phyloP scores from a whole-genome alignment of 345 rosid genomes.

The Camelina laxa region DNA sequence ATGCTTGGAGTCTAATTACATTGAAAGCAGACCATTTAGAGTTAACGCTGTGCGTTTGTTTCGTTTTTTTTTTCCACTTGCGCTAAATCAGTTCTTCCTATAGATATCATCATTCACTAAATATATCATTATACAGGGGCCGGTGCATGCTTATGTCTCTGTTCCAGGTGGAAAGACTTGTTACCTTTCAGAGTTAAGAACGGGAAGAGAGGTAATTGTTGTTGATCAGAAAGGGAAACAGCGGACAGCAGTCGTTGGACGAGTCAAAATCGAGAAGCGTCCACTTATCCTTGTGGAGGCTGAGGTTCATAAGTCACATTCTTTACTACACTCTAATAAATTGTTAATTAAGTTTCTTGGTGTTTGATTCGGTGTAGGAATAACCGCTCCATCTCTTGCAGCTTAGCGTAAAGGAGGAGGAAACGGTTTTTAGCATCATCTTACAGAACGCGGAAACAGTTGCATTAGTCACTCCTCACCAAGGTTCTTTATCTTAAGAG shows the following conservation, averaged over 20 bases:
- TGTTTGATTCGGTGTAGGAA: not conserved
- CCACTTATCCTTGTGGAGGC: conserved; percentile 76
- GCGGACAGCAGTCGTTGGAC: conserved; percentile 72
- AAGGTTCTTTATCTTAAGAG: conserved; percentile 30
- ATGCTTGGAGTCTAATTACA: conserved; percentile 84
- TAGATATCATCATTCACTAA: conserved; percentile 1
- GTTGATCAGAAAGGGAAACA: conserved; percentile 69
- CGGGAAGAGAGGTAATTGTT: conserved; percentile 72
- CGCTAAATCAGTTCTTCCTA: not conserved
- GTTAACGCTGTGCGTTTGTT: conserved; percentile 77
- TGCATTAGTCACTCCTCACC: conserved; percentile 63
- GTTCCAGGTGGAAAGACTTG: conserved; percentile 86
- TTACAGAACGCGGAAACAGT: conserved; percentile 90
- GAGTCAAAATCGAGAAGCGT: conserved; percentile 86
- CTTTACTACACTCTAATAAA: not conserved
- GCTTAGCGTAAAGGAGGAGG: conserved; percentile 52
- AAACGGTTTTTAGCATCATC: conserved; percentile 55
- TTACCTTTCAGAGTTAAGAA: conserved; percentile 83
- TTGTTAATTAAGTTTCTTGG: not conserved
- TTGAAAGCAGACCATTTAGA: conserved; percentile 90
- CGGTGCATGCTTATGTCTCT: conserved; percentile 82
- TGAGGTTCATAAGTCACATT: conserved; percentile 55
- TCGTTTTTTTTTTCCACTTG: not conserved
- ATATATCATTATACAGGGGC: conserved; percentile 56
- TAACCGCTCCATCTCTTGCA: conserved; percentile 40